Evolutionary conservation across 164 flowering plant species (phyloP).

Genomic region (Sedum album): DNA sequence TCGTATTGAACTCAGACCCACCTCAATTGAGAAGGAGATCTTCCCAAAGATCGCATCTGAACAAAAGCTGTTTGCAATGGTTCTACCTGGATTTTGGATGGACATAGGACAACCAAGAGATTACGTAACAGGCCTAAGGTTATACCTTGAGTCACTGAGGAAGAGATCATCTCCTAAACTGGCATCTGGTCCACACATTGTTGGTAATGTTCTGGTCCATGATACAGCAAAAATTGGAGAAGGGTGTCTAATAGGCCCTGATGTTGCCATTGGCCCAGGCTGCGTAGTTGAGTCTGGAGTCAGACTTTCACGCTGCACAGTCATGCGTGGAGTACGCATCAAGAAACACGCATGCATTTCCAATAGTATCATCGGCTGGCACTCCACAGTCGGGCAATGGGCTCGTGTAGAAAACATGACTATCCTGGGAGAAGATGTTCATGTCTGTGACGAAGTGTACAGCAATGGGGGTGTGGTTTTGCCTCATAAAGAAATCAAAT

Average conservation of each 20-base stretch:
- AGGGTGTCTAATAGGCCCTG: slow-evolving; percentile 94
- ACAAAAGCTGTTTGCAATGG: slow-evolving; percentile 81
- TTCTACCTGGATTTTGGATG: slow-evolving; percentile 98
- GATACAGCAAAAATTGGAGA: slow-evolving; percentile 88
- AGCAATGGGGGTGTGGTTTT: slow-evolving; percentile 95
- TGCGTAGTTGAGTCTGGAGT: slow-evolving; percentile 96
- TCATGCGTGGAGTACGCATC: slow-evolving; percentile 86
- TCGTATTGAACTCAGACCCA: slow-evolving; percentile 71
- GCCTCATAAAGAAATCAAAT: slow-evolving; percentile 94
- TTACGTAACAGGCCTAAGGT: slow-evolving; percentile 82
- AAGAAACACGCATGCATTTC: slow-evolving; percentile 91
- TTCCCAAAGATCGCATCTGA: slow-evolving; percentile 88
- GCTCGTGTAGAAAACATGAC: slow-evolving; percentile 98
- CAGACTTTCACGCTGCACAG: slow-evolving; percentile 89
- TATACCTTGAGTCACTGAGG: slow-evolving; percentile 72
- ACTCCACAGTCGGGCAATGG: slow-evolving; percentile 95
- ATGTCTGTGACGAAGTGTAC: slow-evolving; percentile 86
- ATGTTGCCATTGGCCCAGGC: slow-evolving; percentile 94
- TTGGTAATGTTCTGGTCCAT: slow-evolving; percentile 85
- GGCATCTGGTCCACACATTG: slow-evolving; percentile 57
- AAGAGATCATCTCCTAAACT: slow-evolving; percentile 61
- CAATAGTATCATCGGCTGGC: slow-evolving; percentile 97
- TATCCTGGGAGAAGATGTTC: slow-evolving; percentile 96
- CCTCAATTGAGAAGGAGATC: slow-evolving; percentile 90
- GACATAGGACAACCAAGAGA: slow-evolving; percentile 97